Percentiles rank a stretch among this genome's conserved stretches.
Conservation (phyloP, 768 basidiomycete genomes). For the Tylopilus sp. region DNA sequence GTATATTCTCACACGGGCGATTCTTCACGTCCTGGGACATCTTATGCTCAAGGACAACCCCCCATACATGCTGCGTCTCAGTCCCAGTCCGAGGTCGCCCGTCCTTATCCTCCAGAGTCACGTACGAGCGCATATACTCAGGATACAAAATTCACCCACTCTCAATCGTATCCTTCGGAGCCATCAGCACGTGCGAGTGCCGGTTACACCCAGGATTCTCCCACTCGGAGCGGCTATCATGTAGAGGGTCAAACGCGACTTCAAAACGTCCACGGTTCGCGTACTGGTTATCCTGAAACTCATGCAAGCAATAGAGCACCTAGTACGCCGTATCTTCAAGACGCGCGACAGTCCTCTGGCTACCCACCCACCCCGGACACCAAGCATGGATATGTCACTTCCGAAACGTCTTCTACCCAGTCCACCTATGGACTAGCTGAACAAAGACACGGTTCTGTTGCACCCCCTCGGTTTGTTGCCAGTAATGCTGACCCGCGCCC, state of each 20-base stretch:
- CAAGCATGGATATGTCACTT: slow-evolving; percentile 17
- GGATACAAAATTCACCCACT: slow-evolving; percentile 21
- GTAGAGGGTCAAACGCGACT: slow-evolving; percentile 15
- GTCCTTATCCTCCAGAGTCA: slow-evolving; percentile 15
- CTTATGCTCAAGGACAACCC: slow-evolving; percentile 18
- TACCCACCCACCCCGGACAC: slow-evolving; percentile 20
- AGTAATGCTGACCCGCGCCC: slow-evolving; percentile 15
- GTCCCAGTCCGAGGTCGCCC: slow-evolving; percentile 16
- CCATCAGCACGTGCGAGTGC: slow-evolving; percentile 13
- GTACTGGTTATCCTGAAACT: slow-evolving; percentile 14
- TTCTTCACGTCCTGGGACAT: slow-evolving; percentile 18
- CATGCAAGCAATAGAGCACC: slow-evolving; percentile 11
- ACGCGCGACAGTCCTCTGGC: slow-evolving; percentile 20
- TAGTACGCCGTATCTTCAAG: slow-evolving; percentile 9
- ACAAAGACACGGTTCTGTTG: slow-evolving; percentile 16
- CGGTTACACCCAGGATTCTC: slow-evolving; percentile 15
- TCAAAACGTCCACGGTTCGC: slow-evolving; percentile 16
- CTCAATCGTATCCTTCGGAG: slow-evolving; percentile 19
- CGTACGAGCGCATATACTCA: slow-evolving; percentile 24
- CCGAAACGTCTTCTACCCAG: slow-evolving; percentile 12
- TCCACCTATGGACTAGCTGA: slow-evolving; percentile 18
- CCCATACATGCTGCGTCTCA: slow-evolving; percentile 7
- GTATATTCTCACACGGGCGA: slow-evolving; percentile 20
- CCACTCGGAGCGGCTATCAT: slow-evolving; percentile 14
- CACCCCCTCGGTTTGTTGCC: slow-evolving; percentile 15